Base-by-base conservation (phyloP, 352 stramenopile genomes). In the Phytophthora kernoviae region DNA sequence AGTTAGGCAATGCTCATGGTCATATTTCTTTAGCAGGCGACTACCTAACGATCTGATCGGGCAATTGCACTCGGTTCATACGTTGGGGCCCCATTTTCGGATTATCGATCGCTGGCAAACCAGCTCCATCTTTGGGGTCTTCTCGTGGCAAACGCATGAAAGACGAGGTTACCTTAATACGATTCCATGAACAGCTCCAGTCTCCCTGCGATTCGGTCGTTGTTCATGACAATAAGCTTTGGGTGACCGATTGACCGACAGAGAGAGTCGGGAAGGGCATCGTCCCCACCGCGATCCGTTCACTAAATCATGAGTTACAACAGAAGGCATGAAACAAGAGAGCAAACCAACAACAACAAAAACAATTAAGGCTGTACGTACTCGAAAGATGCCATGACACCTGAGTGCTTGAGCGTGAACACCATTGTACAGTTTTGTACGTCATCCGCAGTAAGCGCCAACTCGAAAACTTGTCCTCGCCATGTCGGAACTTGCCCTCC, bases 161-260 rank as follows among this genome's bases (percentile, higher is more conserved):
- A n/a, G n/a, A n/a, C n/a, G n/a, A n/a, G n/a, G n/a, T n/a, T n/a
- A n/a, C n/a, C n/a, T 52, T 60, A 72, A 37, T 54, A 64, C 0
- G 58, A 54, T 60, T 72, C 64, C 7, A 72, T 34, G 12, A 61
- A 36, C 12, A 68, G 37, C 53, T 72, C 52, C 8, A 72, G 64
- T 2, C 46, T 52, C 27, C 64, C 64, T 53, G 64, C 64, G 15
- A 45, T 10, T 39, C 44, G 49, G 15, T 68, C 64, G 18, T 60
- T 68, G 42, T 72, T 63, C 52, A 68, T 53, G 21, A 72, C 51
- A 33, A 68, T 54, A 21, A 72, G 41, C 18, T 72, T 68, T 68
- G 64, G 0, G 40, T 50, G 32, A 68, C 43, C 0, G 34, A 54
- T 15, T 68, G 58, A 5, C 64, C 64, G n/a, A 59, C 15, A 5